phyloP scores from a whole-genome alignment of 2,329 filamentous ascomycete genomes.

The Rhexocercosporidium sp. region DNA sequence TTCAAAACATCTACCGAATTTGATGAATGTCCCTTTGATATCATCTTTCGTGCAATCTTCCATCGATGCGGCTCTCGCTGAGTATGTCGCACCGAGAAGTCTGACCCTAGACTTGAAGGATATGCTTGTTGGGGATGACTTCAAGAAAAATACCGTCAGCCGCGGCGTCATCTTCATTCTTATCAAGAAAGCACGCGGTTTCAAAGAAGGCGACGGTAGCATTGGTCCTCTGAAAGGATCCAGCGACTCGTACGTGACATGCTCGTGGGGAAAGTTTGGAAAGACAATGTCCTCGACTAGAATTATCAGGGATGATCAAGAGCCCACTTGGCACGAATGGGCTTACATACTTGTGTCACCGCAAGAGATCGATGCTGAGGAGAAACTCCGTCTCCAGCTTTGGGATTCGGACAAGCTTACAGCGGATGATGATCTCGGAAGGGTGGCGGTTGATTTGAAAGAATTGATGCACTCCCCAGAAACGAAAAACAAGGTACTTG shows the following conservation, averaged over 20 bases:
- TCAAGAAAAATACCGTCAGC: constrained; percentile 74
- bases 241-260: constrained; percentile 73
- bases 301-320: constrained; percentile 67
- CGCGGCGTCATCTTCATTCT: constrained; percentile 69
- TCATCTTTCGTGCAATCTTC: constrained; percentile 26
- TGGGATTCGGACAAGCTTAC: constrained; percentile 73
- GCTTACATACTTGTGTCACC: constrained; percentile 71
- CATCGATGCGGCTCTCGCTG: constrained; percentile 62
- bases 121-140: constrained; percentile 79
- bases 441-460: constrained; percentile 72
- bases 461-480: constrained; percentile 63
- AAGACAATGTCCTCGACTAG: constrained; percentile 71
- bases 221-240: constrained; percentile 66
- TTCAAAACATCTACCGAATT: constrained; percentile 70
- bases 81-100: constrained; percentile 79
- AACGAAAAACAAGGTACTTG: constrained; percentile 65
- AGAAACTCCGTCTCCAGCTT: constrained; percentile 70
- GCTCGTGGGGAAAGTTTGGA: constrained; percentile 80
- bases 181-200: constrained; percentile 70
- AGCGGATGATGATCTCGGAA: constrained; percentile 76
- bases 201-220: constrained; percentile 72
- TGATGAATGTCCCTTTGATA: constrained; percentile 78
- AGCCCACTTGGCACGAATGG: constrained; percentile 74
- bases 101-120: constrained; percentile 76
- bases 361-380: constrained; percentile 74